These are phyloP conservation scores for Neoconidiobolus thromboides DNA, from an alignment of 371 early-diverging fungal genomes.

Conservation along the genomic window DNA sequence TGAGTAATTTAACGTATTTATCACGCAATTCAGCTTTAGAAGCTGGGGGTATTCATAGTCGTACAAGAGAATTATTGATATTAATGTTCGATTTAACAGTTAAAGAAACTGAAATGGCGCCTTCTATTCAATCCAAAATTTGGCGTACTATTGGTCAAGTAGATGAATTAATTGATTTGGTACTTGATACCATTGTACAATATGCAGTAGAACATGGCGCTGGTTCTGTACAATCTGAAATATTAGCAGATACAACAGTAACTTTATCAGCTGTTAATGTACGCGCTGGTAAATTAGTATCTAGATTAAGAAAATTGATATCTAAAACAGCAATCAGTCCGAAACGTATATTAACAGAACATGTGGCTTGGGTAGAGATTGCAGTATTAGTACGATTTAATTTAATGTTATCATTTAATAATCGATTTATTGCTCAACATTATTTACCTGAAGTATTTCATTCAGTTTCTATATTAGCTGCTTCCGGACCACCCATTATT, in stretches of 20 bases:
- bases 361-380: slow-evolving; percentile 74
- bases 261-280: slow-evolving; percentile 66
- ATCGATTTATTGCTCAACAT: slow-evolving; percentile 47
- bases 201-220: slow-evolving; percentile 63
- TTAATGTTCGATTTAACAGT: slow-evolving; percentile 66
- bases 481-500: slow-evolving; percentile 64
- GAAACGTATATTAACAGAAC: slow-evolving; percentile 47
- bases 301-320: slow-evolving; percentile 53
- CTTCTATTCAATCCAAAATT: slow-evolving; percentile 60
- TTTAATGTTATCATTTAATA: slow-evolving; percentile 78
- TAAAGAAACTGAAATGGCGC: slow-evolving; percentile 69
- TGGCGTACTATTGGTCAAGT: slow-evolving; percentile 66
- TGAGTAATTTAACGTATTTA: slow-evolving; percentile 51
- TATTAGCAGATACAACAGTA: slow-evolving; percentile 68
- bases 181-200: slow-evolving; percentile 63
- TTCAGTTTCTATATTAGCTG: slow-evolving; percentile 58
- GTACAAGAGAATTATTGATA: slow-evolving; percentile 53
- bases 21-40: slow-evolving; percentile 20
- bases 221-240: slow-evolving; percentile 60
- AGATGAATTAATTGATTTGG: slow-evolving; percentile 56
- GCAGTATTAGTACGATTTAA: slow-evolving; percentile 68
- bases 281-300: slow-evolving; percentile 51
- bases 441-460: slow-evolving; percentile 79
- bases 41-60: slow-evolving; percentile 15
- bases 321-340: slow-evolving; percentile 57